Evolutionary conservation across 352 stramenopile genomes (phyloP).

Genomic region (Pythium insidiosum): DNA sequence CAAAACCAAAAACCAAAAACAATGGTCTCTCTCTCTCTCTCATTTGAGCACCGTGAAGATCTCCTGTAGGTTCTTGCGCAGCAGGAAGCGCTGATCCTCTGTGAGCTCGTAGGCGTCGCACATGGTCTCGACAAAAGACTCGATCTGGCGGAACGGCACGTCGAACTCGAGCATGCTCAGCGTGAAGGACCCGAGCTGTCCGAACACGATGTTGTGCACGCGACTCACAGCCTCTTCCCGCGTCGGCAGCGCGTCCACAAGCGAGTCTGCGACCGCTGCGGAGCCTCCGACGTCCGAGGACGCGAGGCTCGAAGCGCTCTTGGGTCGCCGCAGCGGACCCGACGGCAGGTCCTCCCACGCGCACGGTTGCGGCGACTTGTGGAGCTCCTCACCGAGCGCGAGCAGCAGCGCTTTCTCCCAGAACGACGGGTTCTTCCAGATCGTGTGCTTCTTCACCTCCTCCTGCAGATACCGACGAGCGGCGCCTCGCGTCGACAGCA

Average conservation of each 20-base stretch:
- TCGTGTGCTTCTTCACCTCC: conserved; percentile 75
- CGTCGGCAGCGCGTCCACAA: conserved; percentile 16
- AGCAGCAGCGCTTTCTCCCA: conserved; percentile 83
- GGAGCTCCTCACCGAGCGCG: conserved; percentile 74
- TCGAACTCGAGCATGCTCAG: conserved; percentile 87
- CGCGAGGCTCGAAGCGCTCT: too few species aligned
- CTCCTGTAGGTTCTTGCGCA: conserved; percentile 74
- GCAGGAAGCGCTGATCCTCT: conserved; percentile 75
- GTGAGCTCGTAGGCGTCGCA: conserved; percentile 81
- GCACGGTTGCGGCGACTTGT: conserved; percentile 64
- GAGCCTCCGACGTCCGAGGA: background rate
- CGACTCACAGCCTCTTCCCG: conserved; percentile 76
- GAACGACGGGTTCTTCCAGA: conserved; percentile 83
- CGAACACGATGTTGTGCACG: conserved; percentile 87
- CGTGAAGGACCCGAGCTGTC: conserved; percentile 78
- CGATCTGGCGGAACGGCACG: conserved; percentile 65
- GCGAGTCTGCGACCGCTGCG: background rate
- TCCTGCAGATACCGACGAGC: conserved; percentile 72
- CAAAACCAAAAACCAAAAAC: background rate
- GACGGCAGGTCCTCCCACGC: conserved; percentile 75
- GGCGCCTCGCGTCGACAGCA: conserved; percentile 30
- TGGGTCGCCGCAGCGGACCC: conserved; percentile 7
- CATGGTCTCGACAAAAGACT: conserved; percentile 85
- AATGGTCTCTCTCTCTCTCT: background rate
- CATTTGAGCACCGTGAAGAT: conserved; percentile 44